A percentile compares a stretch with the other conserved stretches of the same genome.
Conservation (phyloP, 495 filamentous ascomycete species). For the Xylaria flabelliformis region DNA sequence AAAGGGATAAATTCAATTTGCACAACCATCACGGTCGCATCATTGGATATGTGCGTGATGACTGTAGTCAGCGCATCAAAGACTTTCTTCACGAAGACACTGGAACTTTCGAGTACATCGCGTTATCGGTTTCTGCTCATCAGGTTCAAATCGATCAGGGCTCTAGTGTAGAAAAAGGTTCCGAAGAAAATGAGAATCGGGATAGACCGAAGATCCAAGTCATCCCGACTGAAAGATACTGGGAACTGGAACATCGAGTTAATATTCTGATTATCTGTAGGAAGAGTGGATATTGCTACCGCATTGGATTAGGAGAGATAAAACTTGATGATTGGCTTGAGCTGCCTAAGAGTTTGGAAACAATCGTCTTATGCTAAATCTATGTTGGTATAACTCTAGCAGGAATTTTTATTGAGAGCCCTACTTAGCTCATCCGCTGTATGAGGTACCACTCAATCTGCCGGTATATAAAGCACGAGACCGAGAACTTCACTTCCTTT, state of each 20-base stretch:
- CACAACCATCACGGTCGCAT: background rate
- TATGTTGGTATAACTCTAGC: background rate
- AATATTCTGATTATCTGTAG: background rate
- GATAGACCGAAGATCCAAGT: background rate
- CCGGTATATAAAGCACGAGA: slow-evolving; percentile 3
- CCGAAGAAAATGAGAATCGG: background rate
- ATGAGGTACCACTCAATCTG: background rate
- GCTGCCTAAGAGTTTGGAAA: background rate
- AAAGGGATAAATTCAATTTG: background rate
- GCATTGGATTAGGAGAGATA: background rate
- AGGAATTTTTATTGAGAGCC: no score
- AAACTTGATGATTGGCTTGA: background rate
- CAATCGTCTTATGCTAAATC: background rate
- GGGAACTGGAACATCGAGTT: background rate
- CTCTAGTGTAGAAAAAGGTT: background rate
- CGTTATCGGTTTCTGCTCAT: background rate
- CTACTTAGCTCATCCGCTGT: background rate
- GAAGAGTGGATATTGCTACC: background rate
- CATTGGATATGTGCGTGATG: background rate
- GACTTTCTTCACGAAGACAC: background rate
- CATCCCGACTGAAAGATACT: background rate
- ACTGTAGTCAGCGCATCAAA: background rate
- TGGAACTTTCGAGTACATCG: background rate
- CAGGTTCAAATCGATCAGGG: background rate
- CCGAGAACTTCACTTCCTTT: background rate